Conservation (phyloP, 306 rosid species). For the Cyamopsis tetragonoloba region DNA sequence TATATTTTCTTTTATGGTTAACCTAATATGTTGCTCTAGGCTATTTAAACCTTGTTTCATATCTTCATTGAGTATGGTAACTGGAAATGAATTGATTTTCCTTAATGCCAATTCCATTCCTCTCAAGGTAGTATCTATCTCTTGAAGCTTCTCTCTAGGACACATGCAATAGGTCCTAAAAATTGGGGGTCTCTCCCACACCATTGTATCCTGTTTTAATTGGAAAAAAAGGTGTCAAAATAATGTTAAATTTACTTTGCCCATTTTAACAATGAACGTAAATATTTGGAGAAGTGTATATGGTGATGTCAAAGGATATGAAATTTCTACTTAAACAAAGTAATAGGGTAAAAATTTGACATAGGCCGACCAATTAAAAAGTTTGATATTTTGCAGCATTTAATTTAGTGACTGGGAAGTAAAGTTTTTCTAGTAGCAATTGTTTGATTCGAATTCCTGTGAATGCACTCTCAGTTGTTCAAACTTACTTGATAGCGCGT, state of each 20-base stretch:
- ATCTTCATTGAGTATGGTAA: slow-evolving; percentile 19
- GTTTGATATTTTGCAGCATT: too few species aligned
- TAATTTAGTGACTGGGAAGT: too few species aligned
- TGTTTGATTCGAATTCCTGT: too few species aligned
- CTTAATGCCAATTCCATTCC: slow-evolving; percentile 65
- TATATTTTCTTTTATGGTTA: slow-evolving; percentile 15
- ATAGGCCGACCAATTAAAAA: too few species aligned
- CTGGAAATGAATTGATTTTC: slow-evolving; percentile 39
- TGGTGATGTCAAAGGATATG: not conserved
- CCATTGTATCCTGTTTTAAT: slow-evolving; percentile 43
- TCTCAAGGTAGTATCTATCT: slow-evolving; percentile 30
- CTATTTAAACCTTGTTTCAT: slow-evolving; percentile 33
- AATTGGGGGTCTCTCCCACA: slow-evolving; percentile 50
- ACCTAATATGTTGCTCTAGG: slow-evolving; percentile 29
- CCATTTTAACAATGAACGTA: not conserved
- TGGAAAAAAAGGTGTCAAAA: not conserved
- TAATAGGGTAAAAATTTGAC: too few species aligned
- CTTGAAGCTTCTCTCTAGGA: slow-evolving; percentile 32
- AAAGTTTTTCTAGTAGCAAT: too few species aligned
- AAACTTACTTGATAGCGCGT: slow-evolving; percentile 43
- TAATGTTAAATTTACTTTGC: not conserved
- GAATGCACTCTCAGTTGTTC: not conserved
- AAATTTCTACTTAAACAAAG: too few species aligned
- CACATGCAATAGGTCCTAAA: slow-evolving; percentile 3
- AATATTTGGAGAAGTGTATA: not conserved